These are phyloP conservation scores for Cenococcum geophilum DNA, from an alignment of 495 filamentous ascomycete species.

Conservation along the genomic window DNA sequence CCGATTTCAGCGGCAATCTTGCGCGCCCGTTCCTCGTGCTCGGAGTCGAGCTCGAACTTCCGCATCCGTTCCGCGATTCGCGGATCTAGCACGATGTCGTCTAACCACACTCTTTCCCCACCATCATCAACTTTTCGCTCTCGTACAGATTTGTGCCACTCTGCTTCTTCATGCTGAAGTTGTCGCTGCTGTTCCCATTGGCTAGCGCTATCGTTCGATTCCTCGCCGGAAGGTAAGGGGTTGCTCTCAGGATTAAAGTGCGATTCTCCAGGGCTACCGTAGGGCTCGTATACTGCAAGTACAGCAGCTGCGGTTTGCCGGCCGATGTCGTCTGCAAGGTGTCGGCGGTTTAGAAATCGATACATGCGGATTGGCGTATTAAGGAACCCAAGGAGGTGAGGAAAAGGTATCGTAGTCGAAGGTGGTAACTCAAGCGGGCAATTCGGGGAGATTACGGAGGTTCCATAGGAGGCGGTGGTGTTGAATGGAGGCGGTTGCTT, in stretches of 20 bases:
- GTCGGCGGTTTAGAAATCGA: slow-evolving; percentile 81
- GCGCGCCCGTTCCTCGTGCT: slow-evolving; percentile 61
- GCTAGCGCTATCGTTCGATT: neutral
- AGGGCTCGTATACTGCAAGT: slow-evolving; percentile 56
- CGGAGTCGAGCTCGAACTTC: slow-evolving; percentile 55
- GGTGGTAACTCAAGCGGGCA: slow-evolving; percentile 60
- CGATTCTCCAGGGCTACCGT: slow-evolving; percentile 29
- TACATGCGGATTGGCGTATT: slow-evolving; percentile 82
- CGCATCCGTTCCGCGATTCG: slow-evolving; percentile 78
- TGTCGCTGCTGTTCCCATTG: slow-evolving; percentile 61
- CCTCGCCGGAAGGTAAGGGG: neutral
- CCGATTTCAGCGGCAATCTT: slow-evolving; percentile 57
- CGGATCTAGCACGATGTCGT: slow-evolving; percentile 68
- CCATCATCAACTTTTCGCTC: slow-evolving; percentile 48
- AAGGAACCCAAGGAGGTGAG: slow-evolving; percentile 87
- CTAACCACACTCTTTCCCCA: slow-evolving; percentile 59
- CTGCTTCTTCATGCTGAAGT: slow-evolving; percentile 69
- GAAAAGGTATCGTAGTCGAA: slow-evolving; percentile 66
- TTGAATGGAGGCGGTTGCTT: slow-evolving; percentile 60
- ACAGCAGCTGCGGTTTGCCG: slow-evolving; percentile 83
- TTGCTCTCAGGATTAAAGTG: slow-evolving; percentile 28
- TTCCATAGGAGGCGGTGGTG: slow-evolving; percentile 58
- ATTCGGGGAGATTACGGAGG: slow-evolving; percentile 51
- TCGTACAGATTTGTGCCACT: slow-evolving; percentile 80
- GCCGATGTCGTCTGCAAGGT: slow-evolving; percentile 79